phyloP scores from a whole-genome alignment of 164 flowering plant genomes.

The Piper betle region DNA sequence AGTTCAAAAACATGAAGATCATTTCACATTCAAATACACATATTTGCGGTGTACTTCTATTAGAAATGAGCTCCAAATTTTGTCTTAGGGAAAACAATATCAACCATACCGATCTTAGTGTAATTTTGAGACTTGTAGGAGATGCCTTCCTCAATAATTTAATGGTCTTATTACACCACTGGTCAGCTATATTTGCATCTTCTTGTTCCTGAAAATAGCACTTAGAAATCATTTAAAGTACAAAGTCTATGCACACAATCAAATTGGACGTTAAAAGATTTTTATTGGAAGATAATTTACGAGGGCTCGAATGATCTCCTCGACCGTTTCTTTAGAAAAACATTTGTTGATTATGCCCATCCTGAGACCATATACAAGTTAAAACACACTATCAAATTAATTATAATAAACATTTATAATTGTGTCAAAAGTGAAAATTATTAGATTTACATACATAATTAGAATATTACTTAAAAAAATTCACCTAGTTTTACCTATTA shows the following conservation, averaged over 20 bases:
- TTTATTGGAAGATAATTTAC: slow-evolving; percentile 25
- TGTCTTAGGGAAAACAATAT: too few relatives aligned
- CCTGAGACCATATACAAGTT: slow-evolving; percentile 20
- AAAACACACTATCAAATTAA: neutral
- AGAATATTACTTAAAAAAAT: too few relatives aligned
- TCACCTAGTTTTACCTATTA: too few relatives aligned
- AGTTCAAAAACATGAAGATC: too few relatives aligned
- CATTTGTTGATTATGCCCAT: slow-evolving; percentile 45
- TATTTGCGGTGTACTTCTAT: neutral
- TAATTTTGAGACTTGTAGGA: slow-evolving; percentile 65
- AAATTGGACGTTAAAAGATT: neutral
- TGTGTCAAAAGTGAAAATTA: too few relatives aligned
- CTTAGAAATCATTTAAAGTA: too few relatives aligned
- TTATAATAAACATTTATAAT: too few relatives aligned
- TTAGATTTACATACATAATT: too few relatives aligned
- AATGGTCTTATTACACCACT: slow-evolving; percentile 38
- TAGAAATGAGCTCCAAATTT: neutral
- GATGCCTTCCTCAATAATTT: slow-evolving; percentile 61
- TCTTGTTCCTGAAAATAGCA: slow-evolving; percentile 35
- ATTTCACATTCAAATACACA: too few relatives aligned
- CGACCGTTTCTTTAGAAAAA: slow-evolving; percentile 24
- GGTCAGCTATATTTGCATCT: slow-evolving; percentile 25
- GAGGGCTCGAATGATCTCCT: slow-evolving; percentile 27
- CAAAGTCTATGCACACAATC: too few relatives aligned
- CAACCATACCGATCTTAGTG: slow-evolving; percentile 56